phyloP scores from a whole-genome alignment of 2,329 filamentous ascomycete species.

The Amauroascus niger region DNA sequence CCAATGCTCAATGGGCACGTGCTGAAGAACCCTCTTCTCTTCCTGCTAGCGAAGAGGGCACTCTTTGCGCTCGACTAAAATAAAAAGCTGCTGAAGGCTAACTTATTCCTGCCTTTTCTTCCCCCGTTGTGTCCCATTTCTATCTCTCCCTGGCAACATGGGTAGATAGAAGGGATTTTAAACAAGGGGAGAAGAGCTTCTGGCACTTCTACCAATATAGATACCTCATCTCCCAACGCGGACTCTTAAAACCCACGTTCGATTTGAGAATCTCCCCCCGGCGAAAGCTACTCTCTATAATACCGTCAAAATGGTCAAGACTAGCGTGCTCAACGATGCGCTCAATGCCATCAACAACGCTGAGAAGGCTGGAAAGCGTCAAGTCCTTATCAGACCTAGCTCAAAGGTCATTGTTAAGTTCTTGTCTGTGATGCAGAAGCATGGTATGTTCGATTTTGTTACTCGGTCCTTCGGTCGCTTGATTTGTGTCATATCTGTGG shows the following conservation, averaged over 20 bases:
- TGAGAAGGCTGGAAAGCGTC: slow-evolving; percentile 99
- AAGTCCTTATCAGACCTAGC: slow-evolving; percentile 93
- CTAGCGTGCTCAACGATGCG: slow-evolving; percentile 98
- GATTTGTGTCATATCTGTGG: neutral
- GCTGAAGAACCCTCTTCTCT: slow-evolving; percentile 57
- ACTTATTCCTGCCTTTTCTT: slow-evolving; percentile 30
- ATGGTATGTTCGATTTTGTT: slow-evolving; percentile 61
- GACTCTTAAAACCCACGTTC: slow-evolving; percentile 19
- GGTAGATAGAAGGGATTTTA: neutral
- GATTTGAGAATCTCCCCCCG: slow-evolving; percentile 45
- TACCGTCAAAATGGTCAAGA: slow-evolving; percentile 93
- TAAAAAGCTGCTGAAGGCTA: slow-evolving; percentile 52
- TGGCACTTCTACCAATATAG: slow-evolving; percentile 28
- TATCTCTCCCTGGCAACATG: neutral
- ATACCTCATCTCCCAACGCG: slow-evolving; percentile 47
- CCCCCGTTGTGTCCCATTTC: slow-evolving; percentile 1
- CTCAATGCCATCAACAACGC: slow-evolving; percentile 99
- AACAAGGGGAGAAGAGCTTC: slow-evolving; percentile 1
- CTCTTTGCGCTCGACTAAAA: slow-evolving; percentile 54
- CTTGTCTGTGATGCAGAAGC: slow-evolving; percentile 97
- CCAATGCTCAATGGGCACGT: slow-evolving; percentile 39
- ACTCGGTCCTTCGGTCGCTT: slow-evolving; percentile 2
- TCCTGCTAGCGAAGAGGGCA: slow-evolving; percentile 40
- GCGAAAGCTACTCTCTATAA: slow-evolving; percentile 27
- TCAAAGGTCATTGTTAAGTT: slow-evolving; percentile 99